These are phyloP conservation scores for Pulveroboletus sp. DNA, from an alignment of 768 basidiomycete species.

Conservation along the genomic window DNA sequence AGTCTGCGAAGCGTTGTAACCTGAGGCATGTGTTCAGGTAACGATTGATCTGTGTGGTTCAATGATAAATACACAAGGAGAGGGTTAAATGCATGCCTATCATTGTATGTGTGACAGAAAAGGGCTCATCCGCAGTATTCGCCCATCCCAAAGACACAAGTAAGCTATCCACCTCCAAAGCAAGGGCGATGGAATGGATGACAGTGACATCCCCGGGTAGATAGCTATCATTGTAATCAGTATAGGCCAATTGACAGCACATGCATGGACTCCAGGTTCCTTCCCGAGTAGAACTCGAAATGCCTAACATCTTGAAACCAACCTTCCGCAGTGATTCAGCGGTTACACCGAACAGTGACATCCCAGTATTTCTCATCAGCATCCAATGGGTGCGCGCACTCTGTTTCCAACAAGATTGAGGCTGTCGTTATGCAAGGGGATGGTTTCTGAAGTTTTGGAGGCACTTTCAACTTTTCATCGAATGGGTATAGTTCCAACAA, in stretches of 20 bases:
- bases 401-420: conserved; percentile 14
- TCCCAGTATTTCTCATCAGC: conserved; percentile 41
- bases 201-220: conserved; percentile 78
- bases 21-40: conserved; percentile 20
- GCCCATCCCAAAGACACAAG: conserved; percentile 60
- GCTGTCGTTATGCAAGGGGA: conserved; percentile 29
- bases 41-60: conserved; percentile 16
- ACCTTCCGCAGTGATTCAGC: conserved; percentile 66
- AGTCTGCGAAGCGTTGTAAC: conserved; percentile 64
- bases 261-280: conserved; percentile 53
- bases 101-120: conserved; percentile 36
- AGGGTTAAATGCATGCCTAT: conserved; percentile 31
- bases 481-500: conserved; percentile 52
- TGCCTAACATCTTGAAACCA: conserved; percentile 98
- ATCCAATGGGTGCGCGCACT: conserved; percentile 30
- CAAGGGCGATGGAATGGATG: conserved; percentile 63
- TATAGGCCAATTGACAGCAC: neutral
- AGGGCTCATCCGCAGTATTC: conserved; percentile 54
- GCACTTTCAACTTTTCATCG: conserved; percentile 35
- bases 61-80: conserved; percentile 1
- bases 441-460: conserved; percentile 11
- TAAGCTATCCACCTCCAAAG: conserved; percentile 65
- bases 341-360: conserved; percentile 56
- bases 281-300: conserved; percentile 70
- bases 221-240: conserved; percentile 50